Evolutionary conservation across 192 early-diverging fungal species (phyloP).

Genomic region (Blastocladiella britannica): DNA sequence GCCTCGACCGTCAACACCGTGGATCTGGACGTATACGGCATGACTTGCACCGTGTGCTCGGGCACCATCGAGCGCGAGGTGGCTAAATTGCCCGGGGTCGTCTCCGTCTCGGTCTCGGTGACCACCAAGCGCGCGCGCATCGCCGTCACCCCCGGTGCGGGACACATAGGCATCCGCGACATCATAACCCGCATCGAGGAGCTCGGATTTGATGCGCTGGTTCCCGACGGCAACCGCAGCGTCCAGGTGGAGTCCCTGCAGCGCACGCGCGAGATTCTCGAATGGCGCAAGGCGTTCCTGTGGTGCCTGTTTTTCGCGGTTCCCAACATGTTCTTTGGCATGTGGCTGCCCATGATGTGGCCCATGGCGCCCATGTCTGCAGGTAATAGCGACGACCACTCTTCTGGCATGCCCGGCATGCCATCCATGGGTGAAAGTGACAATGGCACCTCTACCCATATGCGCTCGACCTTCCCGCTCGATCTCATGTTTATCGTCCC

Average conservation of each 20-base stretch:
- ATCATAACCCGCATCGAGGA: conserved; percentile 62
- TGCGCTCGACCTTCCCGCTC: too few species aligned
- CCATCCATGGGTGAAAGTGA: too few species aligned
- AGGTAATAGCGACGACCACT: conserved; percentile 19
- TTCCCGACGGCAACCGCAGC: conserved; percentile 39
- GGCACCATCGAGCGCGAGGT: conserved; percentile 47
- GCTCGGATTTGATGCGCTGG: conserved; percentile 56
- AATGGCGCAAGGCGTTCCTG: conserved; percentile 52
- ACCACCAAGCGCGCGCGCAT: conserved; percentile 52
- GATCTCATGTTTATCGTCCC: conserved; percentile 20
- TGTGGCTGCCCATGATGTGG: conserved; percentile 41
- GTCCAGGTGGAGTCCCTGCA: conserved; percentile 72
- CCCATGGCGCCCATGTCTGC: conserved; percentile 10
- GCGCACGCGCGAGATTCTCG: conserved; percentile 62
- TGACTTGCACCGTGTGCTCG: conserved; percentile 70
- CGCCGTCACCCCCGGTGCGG: conserved; percentile 35
- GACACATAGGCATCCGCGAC: conserved; percentile 54
- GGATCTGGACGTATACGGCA: conserved; percentile 77
- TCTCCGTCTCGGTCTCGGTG: conserved; percentile 47
- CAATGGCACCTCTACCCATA: too few species aligned
- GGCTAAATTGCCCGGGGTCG: conserved; percentile 18
- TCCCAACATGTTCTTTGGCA: conserved; percentile 59
- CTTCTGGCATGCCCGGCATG: conserved; percentile 7
- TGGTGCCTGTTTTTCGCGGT: conserved; percentile 47
- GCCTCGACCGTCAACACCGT: conserved; percentile 6